Evolutionary conservation across 495 filamentous ascomycete genomes (phyloP), one percentile per base, ranked within the genome.

Genomic region (Tuber umbilicatum): DNA sequence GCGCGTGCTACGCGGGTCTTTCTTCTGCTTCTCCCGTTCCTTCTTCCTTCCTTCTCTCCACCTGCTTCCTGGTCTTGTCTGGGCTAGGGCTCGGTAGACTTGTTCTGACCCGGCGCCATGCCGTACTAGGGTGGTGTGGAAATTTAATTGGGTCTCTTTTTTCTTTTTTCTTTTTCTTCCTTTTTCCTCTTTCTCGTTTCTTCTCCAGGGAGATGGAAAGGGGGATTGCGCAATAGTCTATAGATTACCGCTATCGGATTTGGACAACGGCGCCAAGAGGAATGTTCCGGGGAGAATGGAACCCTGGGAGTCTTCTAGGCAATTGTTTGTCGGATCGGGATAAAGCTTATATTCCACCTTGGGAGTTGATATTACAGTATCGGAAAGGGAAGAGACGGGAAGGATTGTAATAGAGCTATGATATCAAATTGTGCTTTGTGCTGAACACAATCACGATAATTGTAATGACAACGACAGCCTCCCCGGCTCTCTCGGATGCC

Each of bases 141-240:
- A n/a, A 55, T 55, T 55, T 55, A n/a, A n/a, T n/a, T 9, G 27
- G 12, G n/a, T 27, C 12, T 27, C 50, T 9, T 3, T 55, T 27
- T 55, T n/a, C n/a, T 10, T n/a, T n/a, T 12, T 16, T 64, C 12
- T 64, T 6, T 64, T 31, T 64, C 12, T 31, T 16, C 3, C 27
- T 31, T 2, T 55, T 55, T 27, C 27, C 19, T 21, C 42, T 19
- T 9, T 50, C 21, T 50, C 45, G 50, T 55, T 55, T 27, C n/a
- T 55, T 55, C 50, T 55, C 23, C 45, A 12, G 23, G 50, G 47
- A n/a, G 19, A 55, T n/a, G 47, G 23, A 9, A 31, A 31, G n/a
- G 55, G 50, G 27, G 55, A 64, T 64, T 64, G 55, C 55, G 55
- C 55, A 27, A 64, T 64, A 55, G 23, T 55, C n/a, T n/a, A 40